A percentile compares a stretch with the other conserved stretches of the same genome.
Conservation (phyloP, 768 basidiomycete genomes). For the Tephrocybe sp. region DNA sequence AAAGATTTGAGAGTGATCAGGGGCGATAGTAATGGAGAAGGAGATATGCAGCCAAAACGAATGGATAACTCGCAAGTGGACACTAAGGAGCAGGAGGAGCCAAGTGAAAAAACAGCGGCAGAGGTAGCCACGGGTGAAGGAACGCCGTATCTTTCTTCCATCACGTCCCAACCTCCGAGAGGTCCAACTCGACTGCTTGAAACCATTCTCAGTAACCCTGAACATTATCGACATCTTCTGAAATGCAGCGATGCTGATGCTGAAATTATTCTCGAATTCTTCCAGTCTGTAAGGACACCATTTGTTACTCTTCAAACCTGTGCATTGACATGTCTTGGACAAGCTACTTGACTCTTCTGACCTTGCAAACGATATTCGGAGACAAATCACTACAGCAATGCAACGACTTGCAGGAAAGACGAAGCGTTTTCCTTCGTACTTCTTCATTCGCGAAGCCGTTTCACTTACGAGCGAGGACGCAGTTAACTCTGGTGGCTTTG, state of each 20-base stretch:
- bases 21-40: no score
- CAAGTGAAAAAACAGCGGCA: not conserved
- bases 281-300: not conserved
- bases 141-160: not conserved
- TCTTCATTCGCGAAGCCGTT: not conserved
- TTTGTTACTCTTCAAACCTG: not conserved
- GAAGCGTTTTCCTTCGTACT: not conserved
- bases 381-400: not conserved
- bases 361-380: not conserved
- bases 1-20: no score
- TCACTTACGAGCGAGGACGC: not conserved
- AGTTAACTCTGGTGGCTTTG: not conserved
- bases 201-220: not conserved
- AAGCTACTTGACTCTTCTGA: not conserved
- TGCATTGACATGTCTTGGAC: not conserved
- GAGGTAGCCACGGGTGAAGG: not conserved
- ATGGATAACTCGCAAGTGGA: no score
- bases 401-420: not conserved
- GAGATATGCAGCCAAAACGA: no score
- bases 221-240: not conserved
- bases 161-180: no score
- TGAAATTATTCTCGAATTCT: not conserved
- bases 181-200: not conserved
- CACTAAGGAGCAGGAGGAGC: no score
- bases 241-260: not conserved